These are phyloP conservation scores for Picea sitchensis DNA, from an alignment of 75 land plant species.

Conservation along the genomic window DNA sequence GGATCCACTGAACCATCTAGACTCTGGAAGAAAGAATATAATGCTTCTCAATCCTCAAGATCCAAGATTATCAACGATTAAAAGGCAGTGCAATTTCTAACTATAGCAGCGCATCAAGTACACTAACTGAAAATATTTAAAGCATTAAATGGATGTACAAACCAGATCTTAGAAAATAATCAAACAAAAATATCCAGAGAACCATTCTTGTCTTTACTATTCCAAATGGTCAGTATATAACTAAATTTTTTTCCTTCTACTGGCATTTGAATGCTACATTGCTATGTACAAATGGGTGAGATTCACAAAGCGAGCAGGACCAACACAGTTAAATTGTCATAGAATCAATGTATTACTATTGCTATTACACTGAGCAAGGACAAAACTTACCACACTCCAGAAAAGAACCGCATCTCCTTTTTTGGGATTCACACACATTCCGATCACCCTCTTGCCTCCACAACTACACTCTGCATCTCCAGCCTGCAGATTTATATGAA, in stretches of 20 bases:
- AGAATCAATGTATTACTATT: not conserved
- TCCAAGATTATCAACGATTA: not conserved
- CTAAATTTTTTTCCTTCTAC: not conserved
- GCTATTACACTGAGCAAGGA: not conserved
- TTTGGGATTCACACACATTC: slow-evolving; percentile 74
- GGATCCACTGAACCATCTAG: slow-evolving; percentile 88
- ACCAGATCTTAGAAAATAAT: not conserved
- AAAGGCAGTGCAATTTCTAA: not conserved
- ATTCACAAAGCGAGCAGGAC: not conserved
- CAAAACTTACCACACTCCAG: slow-evolving; percentile 85
- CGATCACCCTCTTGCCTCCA: slow-evolving; percentile 77
- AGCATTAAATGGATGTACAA: not conserved
- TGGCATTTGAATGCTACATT: not conserved
- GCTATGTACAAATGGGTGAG: not conserved
- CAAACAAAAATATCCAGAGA: not conserved
- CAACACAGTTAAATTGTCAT: not conserved
- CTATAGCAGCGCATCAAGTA: not conserved
- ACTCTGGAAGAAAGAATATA: slow-evolving; percentile 41
- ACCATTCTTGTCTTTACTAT: not conserved
- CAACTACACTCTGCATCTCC: slow-evolving; percentile 84
- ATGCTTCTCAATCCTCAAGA: not conserved
- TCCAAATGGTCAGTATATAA: not conserved
- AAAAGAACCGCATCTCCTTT: slow-evolving; percentile 98
- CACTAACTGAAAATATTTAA: too few species aligned
- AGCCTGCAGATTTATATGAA: slow-evolving; percentile 43